Conservation (phyloP, 164 flowering plant genomes). For the Annona cherimola region DNA sequence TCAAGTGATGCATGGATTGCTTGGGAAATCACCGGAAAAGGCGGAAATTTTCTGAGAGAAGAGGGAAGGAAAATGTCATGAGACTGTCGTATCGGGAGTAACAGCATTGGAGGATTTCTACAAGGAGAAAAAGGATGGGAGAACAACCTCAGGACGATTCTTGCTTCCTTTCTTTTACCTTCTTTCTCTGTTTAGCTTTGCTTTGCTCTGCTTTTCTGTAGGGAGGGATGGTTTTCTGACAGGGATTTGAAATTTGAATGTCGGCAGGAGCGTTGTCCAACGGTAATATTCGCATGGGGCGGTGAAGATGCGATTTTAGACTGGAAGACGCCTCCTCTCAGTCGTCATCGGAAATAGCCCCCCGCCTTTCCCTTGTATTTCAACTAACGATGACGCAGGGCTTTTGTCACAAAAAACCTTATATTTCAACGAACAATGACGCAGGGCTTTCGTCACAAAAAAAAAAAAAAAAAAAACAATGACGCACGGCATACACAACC, state of each 20-base stretch:
- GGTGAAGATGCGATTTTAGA: not conserved
- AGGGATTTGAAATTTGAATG: slow-evolving; percentile 1
- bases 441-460: too few relatives aligned
- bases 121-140: not conserved
- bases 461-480: too few relatives aligned
- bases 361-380: too few relatives aligned
- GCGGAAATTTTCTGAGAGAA: too few relatives aligned
- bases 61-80: not conserved
- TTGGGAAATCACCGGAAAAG: not conserved
- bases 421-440: too few relatives aligned
- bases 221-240: not conserved
- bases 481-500: too few relatives aligned
- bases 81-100: not conserved
- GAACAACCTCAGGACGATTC: not conserved
- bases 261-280: slow-evolving; percentile 2
- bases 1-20: slow-evolving; percentile 15
- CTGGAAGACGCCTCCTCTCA: too few relatives aligned
- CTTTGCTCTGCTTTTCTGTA: not conserved
- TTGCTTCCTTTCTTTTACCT: not conserved
- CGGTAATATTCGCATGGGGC: slow-evolving; percentile 4
- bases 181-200: not conserved
- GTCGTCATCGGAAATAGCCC: too few relatives aligned
- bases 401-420: too few relatives aligned
- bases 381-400: too few relatives aligned
- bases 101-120: not conserved